Evolutionary conservation across 1,284 basidiomycete species (phyloP).

Genomic region (Cystobasidiaceae sp.): DNA sequence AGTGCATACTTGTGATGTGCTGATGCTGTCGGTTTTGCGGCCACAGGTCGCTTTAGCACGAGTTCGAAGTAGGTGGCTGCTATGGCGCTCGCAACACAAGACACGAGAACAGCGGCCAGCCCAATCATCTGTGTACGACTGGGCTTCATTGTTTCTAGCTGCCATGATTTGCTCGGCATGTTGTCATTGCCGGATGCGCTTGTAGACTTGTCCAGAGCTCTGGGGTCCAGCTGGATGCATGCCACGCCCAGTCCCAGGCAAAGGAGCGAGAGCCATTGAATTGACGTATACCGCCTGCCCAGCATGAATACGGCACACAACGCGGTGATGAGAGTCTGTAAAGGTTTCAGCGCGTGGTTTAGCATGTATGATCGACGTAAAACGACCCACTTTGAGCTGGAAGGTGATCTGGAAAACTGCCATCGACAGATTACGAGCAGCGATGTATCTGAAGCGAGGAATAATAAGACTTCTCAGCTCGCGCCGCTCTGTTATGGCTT

Average conservation of each 20-base stretch:
- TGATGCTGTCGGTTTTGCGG: background rate
- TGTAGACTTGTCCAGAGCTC: background rate
- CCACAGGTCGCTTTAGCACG: conserved; percentile 41
- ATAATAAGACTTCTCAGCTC: background rate
- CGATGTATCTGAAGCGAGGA: conserved; percentile 39
- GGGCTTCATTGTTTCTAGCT: background rate
- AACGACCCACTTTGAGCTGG: conserved; percentile 45
- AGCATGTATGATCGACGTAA: background rate
- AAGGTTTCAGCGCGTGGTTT: background rate
- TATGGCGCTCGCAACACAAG: conserved; percentile 46
- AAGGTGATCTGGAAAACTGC: conserved; percentile 48
- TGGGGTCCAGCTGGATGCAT: conserved; percentile 43
- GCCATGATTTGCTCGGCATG: background rate
- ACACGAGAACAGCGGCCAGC: conserved; percentile 44
- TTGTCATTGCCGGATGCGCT: background rate
- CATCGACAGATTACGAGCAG: conserved; percentile 46
- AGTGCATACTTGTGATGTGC: too few relatives aligned
- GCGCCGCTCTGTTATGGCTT: background rate
- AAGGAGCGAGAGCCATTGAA: conserved; percentile 46
- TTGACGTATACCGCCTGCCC: conserved; percentile 42
- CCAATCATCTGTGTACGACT: conserved; percentile 42
- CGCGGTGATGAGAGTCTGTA: conserved; percentile 46
- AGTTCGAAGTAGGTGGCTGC: conserved; percentile 48
- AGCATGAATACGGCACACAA: conserved; percentile 47
- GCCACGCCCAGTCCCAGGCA: conserved; percentile 46